Conservation (phyloP, 306 rosid genomes). For the Cucurbita ficifolia region DNA sequence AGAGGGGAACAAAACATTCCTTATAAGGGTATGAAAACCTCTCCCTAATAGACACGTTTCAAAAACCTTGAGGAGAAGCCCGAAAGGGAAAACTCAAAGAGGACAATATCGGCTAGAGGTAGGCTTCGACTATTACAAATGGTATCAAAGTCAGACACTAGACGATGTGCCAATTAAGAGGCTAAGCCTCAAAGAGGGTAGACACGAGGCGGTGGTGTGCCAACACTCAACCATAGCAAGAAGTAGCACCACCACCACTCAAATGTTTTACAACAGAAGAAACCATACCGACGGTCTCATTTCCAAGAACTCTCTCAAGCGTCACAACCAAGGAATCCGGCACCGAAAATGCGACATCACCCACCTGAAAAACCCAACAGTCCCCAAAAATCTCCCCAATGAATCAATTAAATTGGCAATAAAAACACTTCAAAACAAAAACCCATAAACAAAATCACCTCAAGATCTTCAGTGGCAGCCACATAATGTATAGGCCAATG, state of each 20-base stretch:
- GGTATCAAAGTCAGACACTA: no score
- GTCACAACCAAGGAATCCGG: conserved; percentile 83
- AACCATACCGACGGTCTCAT: conserved; percentile 74
- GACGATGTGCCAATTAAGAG: no score
- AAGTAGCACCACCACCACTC: background rate
- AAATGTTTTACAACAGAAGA: background rate
- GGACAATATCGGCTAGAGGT: no score
- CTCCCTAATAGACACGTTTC: no score
- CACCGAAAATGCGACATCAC: conserved; percentile 81
- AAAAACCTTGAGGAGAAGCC: no score
- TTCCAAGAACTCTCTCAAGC: conserved; percentile 85
- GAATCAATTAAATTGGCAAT: conserved; percentile 25
- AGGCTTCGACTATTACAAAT: no score
- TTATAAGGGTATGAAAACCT: no score
- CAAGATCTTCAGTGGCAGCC: conserved; percentile 80
- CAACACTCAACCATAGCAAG: background rate
- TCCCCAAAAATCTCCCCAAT: conserved; percentile 12
- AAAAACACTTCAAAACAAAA: background rate
- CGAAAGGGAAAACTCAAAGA: no score
- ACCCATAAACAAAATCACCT: conserved; percentile 23
- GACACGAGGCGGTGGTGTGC: no score
- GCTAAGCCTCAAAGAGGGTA: no score
- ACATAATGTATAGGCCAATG: conserved; percentile 68
- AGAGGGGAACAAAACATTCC: no score
- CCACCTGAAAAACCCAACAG: conserved; percentile 38